Percentiles rank a stretch among this genome's conserved stretches.
These are phyloP conservation scores for Xylariaceae sp. DNA, from an alignment of 2,329 filamentous ascomycete species.

Conservation along the genomic window DNA sequence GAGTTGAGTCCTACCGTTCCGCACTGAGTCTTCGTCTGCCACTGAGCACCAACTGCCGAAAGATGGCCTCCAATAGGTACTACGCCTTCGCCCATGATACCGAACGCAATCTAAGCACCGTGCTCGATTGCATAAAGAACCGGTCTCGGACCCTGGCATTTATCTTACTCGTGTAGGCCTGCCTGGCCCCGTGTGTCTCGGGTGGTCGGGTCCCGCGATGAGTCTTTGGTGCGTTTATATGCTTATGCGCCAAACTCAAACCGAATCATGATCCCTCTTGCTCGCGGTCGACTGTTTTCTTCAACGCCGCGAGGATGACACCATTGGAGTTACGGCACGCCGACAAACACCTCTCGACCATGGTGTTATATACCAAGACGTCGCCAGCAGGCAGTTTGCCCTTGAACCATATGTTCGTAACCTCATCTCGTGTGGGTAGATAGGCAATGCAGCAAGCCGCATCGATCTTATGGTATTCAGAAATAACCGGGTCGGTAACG, in stretches of 20 bases:
- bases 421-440: constrained; percentile 77
- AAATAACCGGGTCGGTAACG: constrained; percentile 75
- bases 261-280: constrained; percentile 26
- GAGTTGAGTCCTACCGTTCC: neutral
- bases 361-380: constrained; percentile 36
- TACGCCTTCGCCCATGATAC: neutral
- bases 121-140: neutral
- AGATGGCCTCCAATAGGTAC: neutral
- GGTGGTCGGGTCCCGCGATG: neutral
- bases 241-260: neutral
- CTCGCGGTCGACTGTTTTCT: constrained; percentile 33
- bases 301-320: constrained; percentile 38
- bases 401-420: constrained; percentile 93
- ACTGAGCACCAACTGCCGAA: neutral
- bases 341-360: constrained; percentile 39
- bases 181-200: neutral
- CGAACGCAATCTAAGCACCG: neutral
- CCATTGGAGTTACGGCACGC: constrained; percentile 40
- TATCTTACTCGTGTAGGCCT: neutral
- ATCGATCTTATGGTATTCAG: constrained; percentile 70
- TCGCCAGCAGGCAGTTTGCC: constrained; percentile 52
- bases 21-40: neutral
- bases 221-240: neutral
- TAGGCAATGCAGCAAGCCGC: constrained; percentile 90
- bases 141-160: neutral